Conservation (phyloP, 2,329 filamentous ascomycete species). For the Claviceps maximensis region DNA sequence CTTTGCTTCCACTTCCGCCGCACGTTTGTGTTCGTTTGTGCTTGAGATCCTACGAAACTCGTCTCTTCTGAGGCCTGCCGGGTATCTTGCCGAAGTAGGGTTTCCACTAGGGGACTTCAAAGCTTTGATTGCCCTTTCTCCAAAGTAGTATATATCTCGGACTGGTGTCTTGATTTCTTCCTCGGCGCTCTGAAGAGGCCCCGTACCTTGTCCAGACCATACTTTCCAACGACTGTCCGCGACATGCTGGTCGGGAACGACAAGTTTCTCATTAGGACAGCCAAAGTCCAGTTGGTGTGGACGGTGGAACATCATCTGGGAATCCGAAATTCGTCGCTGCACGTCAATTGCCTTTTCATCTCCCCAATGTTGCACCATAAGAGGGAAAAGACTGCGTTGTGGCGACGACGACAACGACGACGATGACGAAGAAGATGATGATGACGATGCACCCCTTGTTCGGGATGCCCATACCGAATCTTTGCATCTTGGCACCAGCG, state of each 20-base stretch:
- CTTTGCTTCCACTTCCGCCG: constrained; percentile 5
- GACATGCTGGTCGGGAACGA: not conserved
- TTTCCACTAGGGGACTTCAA: not conserved
- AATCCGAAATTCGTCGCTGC: constrained; percentile 6
- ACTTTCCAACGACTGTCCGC: not conserved
- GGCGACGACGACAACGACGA: constrained; percentile 6
- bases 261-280: not conserved
- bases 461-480: constrained; percentile 39
- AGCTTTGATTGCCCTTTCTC: constrained; percentile 4
- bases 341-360: constrained; percentile 23
- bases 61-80: not conserved
- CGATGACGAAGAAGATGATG: not conserved
- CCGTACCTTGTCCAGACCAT: not conserved
- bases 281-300: not conserved
- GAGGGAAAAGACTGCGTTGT: constrained; percentile 27
- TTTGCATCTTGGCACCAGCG: constrained; percentile 34
- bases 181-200: not conserved
- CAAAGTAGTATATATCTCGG: constrained; percentile 6
- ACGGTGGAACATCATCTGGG: not conserved
- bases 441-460: constrained; percentile 11
- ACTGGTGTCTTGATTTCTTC: not conserved
- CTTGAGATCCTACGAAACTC: not conserved
- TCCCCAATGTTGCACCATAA: constrained; percentile 38
- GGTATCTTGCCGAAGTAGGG: no score
- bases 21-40: not conserved